Evolutionary conservation across 179 eudicot genomes (phyloP), one percentile per base, ranked within the genome.

Genomic region (Beta macrorhiza): DNA sequence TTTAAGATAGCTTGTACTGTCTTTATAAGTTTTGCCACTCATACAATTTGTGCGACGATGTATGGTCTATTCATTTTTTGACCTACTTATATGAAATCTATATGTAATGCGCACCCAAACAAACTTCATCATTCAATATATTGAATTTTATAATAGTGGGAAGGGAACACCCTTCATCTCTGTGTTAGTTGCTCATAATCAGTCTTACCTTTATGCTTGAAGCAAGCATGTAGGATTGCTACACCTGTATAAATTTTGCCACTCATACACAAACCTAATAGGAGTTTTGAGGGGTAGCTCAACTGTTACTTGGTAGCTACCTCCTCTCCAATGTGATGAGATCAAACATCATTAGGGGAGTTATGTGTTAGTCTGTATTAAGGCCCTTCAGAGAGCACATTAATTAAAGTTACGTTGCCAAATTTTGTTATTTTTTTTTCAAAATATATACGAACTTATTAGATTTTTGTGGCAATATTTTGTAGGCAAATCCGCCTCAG

Each of bases 401-500:
- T 6, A 49, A 49, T 49, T 49, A 49, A 49, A 49, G 7, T 49
- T 49, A 49, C 11, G 9, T 49, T 49, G 11, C 53, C 53, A 9
- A 49, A 1, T 7, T 49, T 49, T 37, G 42, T 37, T 37, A 37
- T 2, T 49, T 49, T 49, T 49, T 49, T 5, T 49, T 1, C 4
- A 49, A 49, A 49, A 49, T 7, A 29, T 47, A 19, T 45, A 51
- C 29, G 19, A 53, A 51, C 73, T 47, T 15, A 14, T 42, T 55
- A 59, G 49, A 63, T 29, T 15, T 70, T 22, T 17, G 64, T 73
- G 76, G 53, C 6, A 56, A 37, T 75, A 45, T 81, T 81, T 16
- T 89, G 82, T 85, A 96, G 96, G 99, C 98, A 53, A 96, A 96
- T 82, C 98, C 99, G 25, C 97, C 96, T 0, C 99, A 92, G 75